Base-by-base conservation (phyloP, 2,329 filamentous ascomycete genomes). In the Fusarium proliferatum region DNA sequence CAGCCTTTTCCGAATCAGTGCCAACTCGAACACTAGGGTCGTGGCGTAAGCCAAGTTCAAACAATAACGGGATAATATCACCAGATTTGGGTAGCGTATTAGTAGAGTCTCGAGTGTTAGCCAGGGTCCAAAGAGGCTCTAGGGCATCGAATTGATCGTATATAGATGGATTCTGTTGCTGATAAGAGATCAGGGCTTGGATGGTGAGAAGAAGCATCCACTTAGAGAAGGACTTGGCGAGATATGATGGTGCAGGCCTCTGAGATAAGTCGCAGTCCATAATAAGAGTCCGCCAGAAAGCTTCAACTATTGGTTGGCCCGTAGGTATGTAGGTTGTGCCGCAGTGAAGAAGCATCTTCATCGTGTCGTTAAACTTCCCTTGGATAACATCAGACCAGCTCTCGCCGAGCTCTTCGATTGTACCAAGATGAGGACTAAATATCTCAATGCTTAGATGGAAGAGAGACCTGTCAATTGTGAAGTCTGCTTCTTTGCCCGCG, bases 71-170 rank as follows among this genome's bases (percentile, higher is more conserved):
- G 9, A 30, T 30, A 30, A 30, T 30, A 9, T 30, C 28, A 30
- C 28, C 58, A 4, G 65, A 66, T 53, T 73, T 77, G 26, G 76
- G 67, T 10, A 76, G 75, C 34, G 64, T 52, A 26, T 67, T 52
- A 3, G 68, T 76, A 46, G 66, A 57, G 30, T 77, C 73, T 58
- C 56, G 41, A 11, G 61, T 64, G n/a, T 70, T 77, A 45, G 72
- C 75, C 43, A 78, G 72, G 9, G 72, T 67, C 65, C 73, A 77
- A 11, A 75, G 53, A 6, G 69, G 66, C 45, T 76, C 73, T 15
- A 77, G 45, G 23, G 55, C 66, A 39, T 75, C 68, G 51, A 73
- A 76, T 21, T 74, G 59, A 34, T 74, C 69, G 33, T 66, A 53
- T 9, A 72, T 57, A 38, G 63, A 67, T 17, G 67, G 66, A 17